Percentiles rank a stretch among this genome's conserved stretches.
phyloP scores from a whole-genome alignment of 2,329 filamentous ascomycete species.

The Arthrobotrys entomopaga region DNA sequence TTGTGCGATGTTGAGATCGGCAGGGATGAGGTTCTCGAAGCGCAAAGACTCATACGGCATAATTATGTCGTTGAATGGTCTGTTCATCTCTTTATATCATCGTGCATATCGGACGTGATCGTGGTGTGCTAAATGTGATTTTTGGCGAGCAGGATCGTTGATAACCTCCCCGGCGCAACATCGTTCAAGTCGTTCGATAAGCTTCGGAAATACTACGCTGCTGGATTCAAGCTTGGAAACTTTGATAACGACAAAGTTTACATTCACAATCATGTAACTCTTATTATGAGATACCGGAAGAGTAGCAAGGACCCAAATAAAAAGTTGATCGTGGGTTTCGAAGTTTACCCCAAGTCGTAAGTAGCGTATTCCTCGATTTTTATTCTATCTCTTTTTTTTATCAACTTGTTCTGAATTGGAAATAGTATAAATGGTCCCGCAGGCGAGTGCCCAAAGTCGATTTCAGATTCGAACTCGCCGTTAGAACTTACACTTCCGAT shows the following conservation, averaged over 20 bases:
- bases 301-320: slow-evolving; percentile 74
- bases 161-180: slow-evolving; percentile 88
- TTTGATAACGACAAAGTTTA: slow-evolving; percentile 71
- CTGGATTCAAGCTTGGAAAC: slow-evolving; percentile 88
- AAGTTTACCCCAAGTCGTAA: slow-evolving; percentile 79
- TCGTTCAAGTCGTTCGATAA: slow-evolving; percentile 89
- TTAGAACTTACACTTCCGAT: slow-evolving; percentile 76
- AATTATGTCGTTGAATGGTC: slow-evolving; percentile 87
- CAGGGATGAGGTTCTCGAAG: slow-evolving; percentile 72
- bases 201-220: slow-evolving; percentile 84
- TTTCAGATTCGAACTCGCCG: slow-evolving; percentile 53
- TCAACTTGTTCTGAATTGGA: too few relatives aligned
- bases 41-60: slow-evolving; percentile 76
- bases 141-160: slow-evolving; percentile 71
- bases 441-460: slow-evolving; percentile 69
- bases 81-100: not conserved
- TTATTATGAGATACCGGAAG: slow-evolving; percentile 80
- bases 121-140: too few relatives aligned
- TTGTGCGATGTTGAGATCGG: slow-evolving; percentile 77
- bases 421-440: slow-evolving; percentile 71
- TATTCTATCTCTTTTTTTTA: not conserved
- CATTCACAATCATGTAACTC: slow-evolving; percentile 87
- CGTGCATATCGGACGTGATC: too few relatives aligned
- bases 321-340: slow-evolving; percentile 86
- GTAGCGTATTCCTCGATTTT: not conserved